Conservation (phyloP, 306 rosid genomes). For the Vigna hirtella region DNA sequence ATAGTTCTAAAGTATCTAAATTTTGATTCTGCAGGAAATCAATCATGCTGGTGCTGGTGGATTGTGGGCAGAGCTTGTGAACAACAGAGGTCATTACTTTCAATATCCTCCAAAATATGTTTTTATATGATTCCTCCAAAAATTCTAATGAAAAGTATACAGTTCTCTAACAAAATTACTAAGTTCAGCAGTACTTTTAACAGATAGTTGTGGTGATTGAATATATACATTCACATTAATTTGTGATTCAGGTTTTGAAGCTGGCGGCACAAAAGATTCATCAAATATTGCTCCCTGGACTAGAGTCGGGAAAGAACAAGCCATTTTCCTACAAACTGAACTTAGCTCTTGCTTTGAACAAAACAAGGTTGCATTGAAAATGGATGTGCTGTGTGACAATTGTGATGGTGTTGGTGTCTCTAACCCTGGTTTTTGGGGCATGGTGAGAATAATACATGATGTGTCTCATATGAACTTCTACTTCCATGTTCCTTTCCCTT, state of each 20-base stretch:
- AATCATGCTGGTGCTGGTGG: constrained; percentile 61
- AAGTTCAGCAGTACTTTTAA: too few species aligned
- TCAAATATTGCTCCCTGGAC: constrained; percentile 81
- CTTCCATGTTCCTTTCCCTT: not conserved
- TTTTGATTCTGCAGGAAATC: constrained; percentile 44
- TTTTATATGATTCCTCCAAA: not conserved
- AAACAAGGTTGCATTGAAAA: constrained; percentile 71
- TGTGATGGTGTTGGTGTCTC: constrained; percentile 71
- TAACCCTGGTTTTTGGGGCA: constrained; percentile 88
- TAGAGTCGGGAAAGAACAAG: constrained; percentile 66
- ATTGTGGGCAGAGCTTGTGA: constrained; percentile 59
- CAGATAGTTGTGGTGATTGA: too few species aligned
- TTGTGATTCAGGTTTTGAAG: constrained; percentile 76
- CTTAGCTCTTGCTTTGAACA: constrained; percentile 71
- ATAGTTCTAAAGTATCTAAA: not conserved
- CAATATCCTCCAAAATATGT: not conserved
- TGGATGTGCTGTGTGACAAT: constrained; percentile 61
- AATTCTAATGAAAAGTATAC: not conserved
- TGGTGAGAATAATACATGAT: constrained; percentile 53
- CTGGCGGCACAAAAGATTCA: constrained; percentile 71
- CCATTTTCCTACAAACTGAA: constrained; percentile 60
- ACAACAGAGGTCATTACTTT: constrained; percentile 48
- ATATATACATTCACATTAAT: not conserved
- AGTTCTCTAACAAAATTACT: too few species aligned
- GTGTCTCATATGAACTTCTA: not conserved